Percentiles rank a stretch among this genome's conserved stretches.
phyloP scores from a whole-genome alignment of 331 rosid genomes.

The Quercus lobata region DNA sequence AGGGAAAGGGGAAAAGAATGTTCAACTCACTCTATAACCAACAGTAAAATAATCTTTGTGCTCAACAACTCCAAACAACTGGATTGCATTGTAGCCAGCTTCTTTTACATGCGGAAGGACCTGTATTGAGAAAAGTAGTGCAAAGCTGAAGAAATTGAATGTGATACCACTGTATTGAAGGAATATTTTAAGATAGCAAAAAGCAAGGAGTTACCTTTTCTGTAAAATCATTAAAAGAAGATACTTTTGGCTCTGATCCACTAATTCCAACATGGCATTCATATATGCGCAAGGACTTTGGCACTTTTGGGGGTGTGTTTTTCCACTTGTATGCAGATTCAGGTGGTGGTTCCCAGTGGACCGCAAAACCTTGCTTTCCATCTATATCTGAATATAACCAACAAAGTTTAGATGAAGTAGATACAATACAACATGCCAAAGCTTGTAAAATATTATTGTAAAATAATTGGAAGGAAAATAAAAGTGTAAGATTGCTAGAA shows the following conservation, averaged over 20 bases:
- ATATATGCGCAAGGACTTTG: constrained; percentile 73
- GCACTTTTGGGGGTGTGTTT: constrained; percentile 55
- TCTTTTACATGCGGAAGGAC: constrained; percentile 89
- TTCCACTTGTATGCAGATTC: constrained; percentile 78
- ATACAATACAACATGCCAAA: constrained; percentile 5
- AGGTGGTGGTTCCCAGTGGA: constrained; percentile 98
- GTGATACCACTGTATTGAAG: constrained; percentile 1
- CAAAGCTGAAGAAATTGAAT: constrained; percentile 13
- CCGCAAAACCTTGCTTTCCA: constrained; percentile 76
- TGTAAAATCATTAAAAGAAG: constrained; percentile 73
- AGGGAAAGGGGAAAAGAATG: constrained; percentile 13
- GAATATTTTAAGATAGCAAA: background rate
- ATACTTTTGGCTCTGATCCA: constrained; percentile 78
- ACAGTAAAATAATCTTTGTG: constrained; percentile 97
- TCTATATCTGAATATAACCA: constrained; percentile 51
- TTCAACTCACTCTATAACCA: constrained; percentile 78
- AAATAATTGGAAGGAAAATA: background rate
- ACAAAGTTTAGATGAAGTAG: constrained; percentile 10
- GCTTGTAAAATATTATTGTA: background rate
- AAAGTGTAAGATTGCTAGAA: background rate
- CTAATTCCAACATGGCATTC: constrained; percentile 98
- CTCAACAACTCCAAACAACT: constrained; percentile 83
- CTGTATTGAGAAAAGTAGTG: constrained; percentile 35
- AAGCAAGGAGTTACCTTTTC: constrained; percentile 44
- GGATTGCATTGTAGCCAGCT: constrained; percentile 88